Percentiles rank a stretch among this genome's conserved stretches.
Evolutionary conservation across 2,329 filamentous ascomycete species (phyloP).

Genomic region (Coniochaeta prunicola): DNA sequence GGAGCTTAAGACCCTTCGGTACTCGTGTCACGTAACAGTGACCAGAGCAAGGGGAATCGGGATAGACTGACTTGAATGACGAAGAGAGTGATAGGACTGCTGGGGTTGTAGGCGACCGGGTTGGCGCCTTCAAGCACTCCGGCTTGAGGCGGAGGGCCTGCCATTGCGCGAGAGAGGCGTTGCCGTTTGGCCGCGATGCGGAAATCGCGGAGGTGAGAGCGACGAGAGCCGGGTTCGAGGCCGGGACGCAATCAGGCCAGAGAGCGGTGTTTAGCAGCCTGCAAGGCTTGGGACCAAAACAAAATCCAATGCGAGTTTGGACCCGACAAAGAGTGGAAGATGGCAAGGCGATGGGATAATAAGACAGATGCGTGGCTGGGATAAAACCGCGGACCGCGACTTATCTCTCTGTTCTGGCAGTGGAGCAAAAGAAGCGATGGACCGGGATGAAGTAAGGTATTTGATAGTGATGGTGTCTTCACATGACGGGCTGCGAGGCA

Average conservation of each 20-base stretch:
- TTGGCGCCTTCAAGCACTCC: constrained; percentile 60
- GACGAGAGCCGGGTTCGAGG: no score
- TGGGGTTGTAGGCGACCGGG: constrained; percentile 52
- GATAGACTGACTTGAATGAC: constrained; percentile 54
- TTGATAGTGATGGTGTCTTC: not conserved
- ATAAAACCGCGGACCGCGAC: no score
- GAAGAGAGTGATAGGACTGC: constrained; percentile 61
- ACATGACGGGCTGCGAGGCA: not conserved
- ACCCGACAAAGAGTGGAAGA: no score
- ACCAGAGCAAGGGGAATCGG: not conserved
- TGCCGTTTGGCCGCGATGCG: not conserved
- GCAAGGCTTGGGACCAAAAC: no score
- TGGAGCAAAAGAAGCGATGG: no score
- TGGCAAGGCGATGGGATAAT: no score
- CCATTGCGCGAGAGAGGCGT: constrained; percentile 6
- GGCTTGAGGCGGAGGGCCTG: constrained; percentile 18
- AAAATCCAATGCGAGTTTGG: no score
- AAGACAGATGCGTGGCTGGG: no score
- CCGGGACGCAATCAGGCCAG: no score
- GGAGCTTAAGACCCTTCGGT: not conserved
- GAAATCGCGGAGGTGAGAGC: not conserved
- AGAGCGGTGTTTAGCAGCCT: no score
- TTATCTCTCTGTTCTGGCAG: no score
- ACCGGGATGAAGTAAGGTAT: no score
- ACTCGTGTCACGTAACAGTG: not conserved